A percentile compares a stretch with the other conserved stretches of the same genome.
phyloP scores from a whole-genome alignment of 768 basidiomycete species.

The Boletus pseudo-olivaceus region DNA sequence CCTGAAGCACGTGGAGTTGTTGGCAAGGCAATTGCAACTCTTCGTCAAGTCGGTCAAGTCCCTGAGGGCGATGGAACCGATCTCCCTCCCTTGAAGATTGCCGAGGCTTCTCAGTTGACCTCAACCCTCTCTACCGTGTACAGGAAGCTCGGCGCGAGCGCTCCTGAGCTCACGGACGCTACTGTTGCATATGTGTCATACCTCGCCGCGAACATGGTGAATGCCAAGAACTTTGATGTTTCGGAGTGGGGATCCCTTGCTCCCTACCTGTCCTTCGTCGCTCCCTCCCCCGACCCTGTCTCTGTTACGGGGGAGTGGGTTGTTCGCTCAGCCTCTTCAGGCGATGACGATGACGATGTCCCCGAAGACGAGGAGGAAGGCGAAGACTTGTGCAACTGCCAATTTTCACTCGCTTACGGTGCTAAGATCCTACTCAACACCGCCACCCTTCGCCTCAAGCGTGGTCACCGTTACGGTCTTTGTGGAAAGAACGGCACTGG shows the following conservation, averaged over 20 bases:
- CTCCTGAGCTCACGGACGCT: slow-evolving; percentile 55
- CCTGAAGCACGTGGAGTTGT: slow-evolving; percentile 96
- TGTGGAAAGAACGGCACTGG: slow-evolving; percentile 99
- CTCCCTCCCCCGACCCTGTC: slow-evolving; percentile 61
- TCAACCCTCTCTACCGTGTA: slow-evolving; percentile 70
- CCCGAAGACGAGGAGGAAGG: slow-evolving; percentile 94
- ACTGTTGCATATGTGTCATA: slow-evolving; percentile 66
- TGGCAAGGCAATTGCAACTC: slow-evolving; percentile 87
- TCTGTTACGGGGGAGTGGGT: slow-evolving; percentile 80
- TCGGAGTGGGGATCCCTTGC: slow-evolving; percentile 82
- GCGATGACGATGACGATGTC: slow-evolving; percentile 61
- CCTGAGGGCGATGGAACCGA: slow-evolving; percentile 85
- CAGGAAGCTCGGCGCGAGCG: slow-evolving; percentile 73
- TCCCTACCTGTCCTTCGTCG: slow-evolving; percentile 68
- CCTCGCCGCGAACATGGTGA: slow-evolving; percentile 84
- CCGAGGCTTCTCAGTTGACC: slow-evolving; percentile 64
- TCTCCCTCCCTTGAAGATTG: slow-evolving; percentile 79
- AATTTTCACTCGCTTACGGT: slow-evolving; percentile 98
- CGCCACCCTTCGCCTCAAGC: slow-evolving; percentile 93
- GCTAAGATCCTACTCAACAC: slow-evolving; percentile 98
- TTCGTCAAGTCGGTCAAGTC: slow-evolving; percentile 92
- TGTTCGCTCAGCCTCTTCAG: slow-evolving; percentile 83
- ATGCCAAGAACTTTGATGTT: slow-evolving; percentile 88
- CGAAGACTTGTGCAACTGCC: slow-evolving; percentile 98
- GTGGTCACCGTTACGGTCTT: slow-evolving; percentile 97